Base-by-base conservation (phyloP, 257 asterid genomes). In the Solanum bulbocastanum region DNA sequence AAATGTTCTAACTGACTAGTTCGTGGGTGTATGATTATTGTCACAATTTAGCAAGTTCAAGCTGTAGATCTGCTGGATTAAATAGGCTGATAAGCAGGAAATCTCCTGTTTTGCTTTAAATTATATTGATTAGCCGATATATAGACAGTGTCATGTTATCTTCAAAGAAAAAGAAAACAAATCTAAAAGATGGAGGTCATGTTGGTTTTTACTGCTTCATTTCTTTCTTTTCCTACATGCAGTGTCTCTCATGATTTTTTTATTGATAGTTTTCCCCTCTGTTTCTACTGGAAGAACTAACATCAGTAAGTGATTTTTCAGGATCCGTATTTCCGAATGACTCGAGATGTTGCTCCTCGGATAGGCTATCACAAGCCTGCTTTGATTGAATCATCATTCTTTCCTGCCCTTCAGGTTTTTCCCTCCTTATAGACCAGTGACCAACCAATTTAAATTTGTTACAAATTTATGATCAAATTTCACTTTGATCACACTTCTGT, bases 321-420 rank as follows among this genome's bases (percentile, higher is more conserved):
- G 98, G 98, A 97, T 91, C 98, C 99, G 84, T 97, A 97, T 91
- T 97, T 97, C 90, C 95, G 98, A 89, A 97, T 97, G 99, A 97
- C 99, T n/a, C 91, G 99, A 82, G 99, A 97, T 90, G 98, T 97
- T 90, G 98, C 99, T 91, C 98, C 99, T 33, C 93, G 99, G 85
- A 78, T 96, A 91, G 98, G 97, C 83, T 97, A 93, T 91, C 94
- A 92, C 83, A 97, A 97, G 92, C 98, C 99, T 86, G 95, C 99
- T 33, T 87, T 97, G 95, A 96, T 97, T 56, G 99, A 97, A 91
- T 95, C 99, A 76, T 90, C 92, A 75, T 97, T 97, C 92, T 97
- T 97, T 90, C 99, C 99, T 30, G 99, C 99, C 40, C 98, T 97
- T 86, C 99, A 97, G 99, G 99, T 97, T 75, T 60, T 27, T 79